Evolutionary conservation across 2,329 filamentous ascomycete species (phyloP), one percentile per base, ranked within the genome.

Genomic region (Aspergillus persii): DNA sequence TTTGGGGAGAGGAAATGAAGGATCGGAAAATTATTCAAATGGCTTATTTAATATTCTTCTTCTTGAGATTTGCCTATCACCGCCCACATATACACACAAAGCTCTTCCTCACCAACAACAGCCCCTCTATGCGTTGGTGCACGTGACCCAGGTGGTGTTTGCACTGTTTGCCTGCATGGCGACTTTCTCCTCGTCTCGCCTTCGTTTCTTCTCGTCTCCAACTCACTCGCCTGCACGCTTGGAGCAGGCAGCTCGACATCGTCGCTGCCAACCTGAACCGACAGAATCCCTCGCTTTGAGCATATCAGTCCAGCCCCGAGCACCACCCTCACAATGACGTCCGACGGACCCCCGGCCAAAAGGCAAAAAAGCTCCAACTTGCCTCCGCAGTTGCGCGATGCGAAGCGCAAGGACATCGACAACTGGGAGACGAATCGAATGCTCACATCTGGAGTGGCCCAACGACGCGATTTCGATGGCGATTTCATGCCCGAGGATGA

Each of bases 381-480:
- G 12, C 73, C 74, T 50, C 62, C 68, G 55, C 67, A 69, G 51
- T 65, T 76, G 12, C 74, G 74, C 64, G 73, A 77, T 61, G 74
- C 74, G 76, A 91, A 93, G 68, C 91, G 96, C 74, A 92, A 90
- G 72, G 95, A 99, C 71, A 92, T 95, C 48, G 95, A 99, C 76
- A 94, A 93, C 0, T 99, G 95, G 95, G 96, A 99, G 76, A 95
- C 94, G 15, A 99, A 99, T 74, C 90, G 95, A 60, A 98, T 99
- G 95, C 83, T 99, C 61, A 95, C 93, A 1, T 97, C 93, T 23
- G 94, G 94, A 58, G 93, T 99, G 18, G 95, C 95, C 18, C 96
- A 99, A 75, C 83, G 94, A 70, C 83, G 92, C 66, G 91, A 95
- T 68, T 86, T 92, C 72, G 88, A 88, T 27, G 84, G 86, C 51